Base-by-base conservation (phyloP, 192 early-diverging fungal genomes). In the Umbelopsis vinacea region DNA sequence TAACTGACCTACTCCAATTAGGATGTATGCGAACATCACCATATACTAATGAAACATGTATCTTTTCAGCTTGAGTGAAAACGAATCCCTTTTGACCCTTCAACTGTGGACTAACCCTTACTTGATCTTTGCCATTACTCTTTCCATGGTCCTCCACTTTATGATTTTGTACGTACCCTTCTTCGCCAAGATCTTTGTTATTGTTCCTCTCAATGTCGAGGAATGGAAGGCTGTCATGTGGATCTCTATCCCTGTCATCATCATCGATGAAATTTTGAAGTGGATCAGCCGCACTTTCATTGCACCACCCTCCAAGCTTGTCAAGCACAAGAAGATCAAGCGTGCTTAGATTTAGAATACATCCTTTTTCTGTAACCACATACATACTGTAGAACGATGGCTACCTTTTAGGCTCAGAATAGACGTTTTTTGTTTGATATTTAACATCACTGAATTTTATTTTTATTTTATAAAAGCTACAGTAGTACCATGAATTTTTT, bases 121-220 rank as follows among this genome's bases (percentile, higher is more conserved):
- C 85, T 85, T 99, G 47, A 89, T 95, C 9, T 85, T 88, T 53
- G 85, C 95, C 24, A 89, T 99, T 33, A 75, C 84, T 8, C 85
- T 99, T 57, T 95, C 93, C 68, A 98, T 99, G 94, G 83, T 79
- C 10, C 84, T 99, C 73, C 97, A 99, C 85, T 92, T 98, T 73
- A 90, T 93, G 81, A 98, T 99, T 75, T 89, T 99, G 37, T 98
- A 99, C 75, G 92, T 98, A 47, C 98, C 98, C 52, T 95, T 98
- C 89, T 96, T 99, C 79, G 88, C 92, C 76, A 82, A 88, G 38
- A 80, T 99, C 66, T 99, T 99, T 81, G 88, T 87, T 71, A 97
- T 99, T 66, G 87, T 93, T 12, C 94, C 94, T 29, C 85, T 99
- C 53, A 95, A 95, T 71, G 63, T 50, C 24, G 86, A 84, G 10